Evolutionary conservation across 495 filamentous ascomycete genomes (phyloP).

Genomic region (Trichoderma parareesei): DNA sequence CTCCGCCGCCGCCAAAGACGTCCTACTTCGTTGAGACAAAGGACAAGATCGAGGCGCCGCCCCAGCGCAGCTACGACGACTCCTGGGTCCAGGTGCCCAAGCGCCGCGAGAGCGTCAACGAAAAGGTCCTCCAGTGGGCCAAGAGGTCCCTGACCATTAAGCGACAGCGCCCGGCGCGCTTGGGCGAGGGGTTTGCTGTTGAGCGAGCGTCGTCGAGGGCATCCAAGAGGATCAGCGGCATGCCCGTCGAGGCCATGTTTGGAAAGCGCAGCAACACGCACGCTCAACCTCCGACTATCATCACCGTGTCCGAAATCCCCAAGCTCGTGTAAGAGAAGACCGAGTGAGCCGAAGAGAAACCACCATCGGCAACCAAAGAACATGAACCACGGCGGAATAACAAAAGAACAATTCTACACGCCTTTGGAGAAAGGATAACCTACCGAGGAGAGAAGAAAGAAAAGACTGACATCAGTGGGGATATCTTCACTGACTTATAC

Average conservation of each 20-base stretch:
- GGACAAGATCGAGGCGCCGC: not conserved
- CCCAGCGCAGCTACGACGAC: slow-evolving; percentile 3
- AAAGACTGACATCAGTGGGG: not conserved
- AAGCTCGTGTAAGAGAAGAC: not conserved
- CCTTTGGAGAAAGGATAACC: not conserved
- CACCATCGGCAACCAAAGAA: not conserved
- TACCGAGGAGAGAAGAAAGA: not conserved
- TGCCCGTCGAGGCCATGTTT: not conserved
- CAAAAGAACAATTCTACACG: not conserved
- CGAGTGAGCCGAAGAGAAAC: not conserved
- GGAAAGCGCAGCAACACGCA: not conserved
- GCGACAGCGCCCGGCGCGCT: not conserved
- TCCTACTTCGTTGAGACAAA: not conserved
- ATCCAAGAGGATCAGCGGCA: not conserved
- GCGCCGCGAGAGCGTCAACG: slow-evolving; percentile 1
- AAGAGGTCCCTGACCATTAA: not conserved
- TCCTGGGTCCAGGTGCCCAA: not conserved
- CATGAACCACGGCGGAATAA: no score
- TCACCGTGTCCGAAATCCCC: not conserved
- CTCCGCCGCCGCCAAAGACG: not conserved
- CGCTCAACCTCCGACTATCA: not conserved
- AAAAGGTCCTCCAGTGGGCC: slow-evolving; percentile 1
- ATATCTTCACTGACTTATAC: not conserved
- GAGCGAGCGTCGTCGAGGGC: not conserved
- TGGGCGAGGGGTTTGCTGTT: not conserved